These are phyloP conservation scores for Claviceps pazoutovae DNA, from an alignment of 2,329 filamentous ascomycete genomes.

Conservation along the genomic window DNA sequence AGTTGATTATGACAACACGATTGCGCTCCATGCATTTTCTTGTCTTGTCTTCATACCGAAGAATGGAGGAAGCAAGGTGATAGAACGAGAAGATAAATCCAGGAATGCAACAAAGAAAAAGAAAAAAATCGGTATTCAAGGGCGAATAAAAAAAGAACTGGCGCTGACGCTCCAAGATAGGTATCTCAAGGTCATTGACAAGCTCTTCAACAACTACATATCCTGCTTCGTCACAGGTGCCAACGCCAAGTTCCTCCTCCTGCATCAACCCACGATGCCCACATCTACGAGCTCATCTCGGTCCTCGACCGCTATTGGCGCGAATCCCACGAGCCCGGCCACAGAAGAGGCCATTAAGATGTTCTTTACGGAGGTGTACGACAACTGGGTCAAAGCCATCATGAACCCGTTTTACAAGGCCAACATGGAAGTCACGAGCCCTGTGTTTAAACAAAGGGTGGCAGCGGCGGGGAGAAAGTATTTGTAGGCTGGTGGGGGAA, in stretches of 20 bases:
- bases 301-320: constrained; percentile 56
- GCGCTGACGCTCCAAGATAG: constrained; percentile 26
- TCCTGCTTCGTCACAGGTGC: constrained; percentile 87
- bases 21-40: no score
- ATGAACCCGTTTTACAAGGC: constrained; percentile 94
- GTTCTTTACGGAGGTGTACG: constrained; percentile 92
- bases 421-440: constrained; percentile 75
- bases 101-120: no score
- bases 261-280: constrained; percentile 60
- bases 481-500: constrained; percentile 31
- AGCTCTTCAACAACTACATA: constrained; percentile 91
- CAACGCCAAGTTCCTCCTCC: constrained; percentile 85
- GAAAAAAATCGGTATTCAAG: no score
- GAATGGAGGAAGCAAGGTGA: no score
- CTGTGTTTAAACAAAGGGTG: constrained; percentile 71
- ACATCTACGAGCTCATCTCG: constrained; percentile 30
- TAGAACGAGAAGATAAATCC: no score
- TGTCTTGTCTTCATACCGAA: no score
- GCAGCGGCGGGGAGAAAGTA: constrained; percentile 87
- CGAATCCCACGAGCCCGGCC: constrained; percentile 76
- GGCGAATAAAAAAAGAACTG: no score
- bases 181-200: constrained; percentile 94
- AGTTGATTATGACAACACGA: no score
- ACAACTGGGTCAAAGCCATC: constrained; percentile 89
- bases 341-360: constrained; percentile 91